Evolutionary conservation across 2,329 filamentous ascomycete genomes (phyloP).

Genomic region (Raffaelea albimanens): DNA sequence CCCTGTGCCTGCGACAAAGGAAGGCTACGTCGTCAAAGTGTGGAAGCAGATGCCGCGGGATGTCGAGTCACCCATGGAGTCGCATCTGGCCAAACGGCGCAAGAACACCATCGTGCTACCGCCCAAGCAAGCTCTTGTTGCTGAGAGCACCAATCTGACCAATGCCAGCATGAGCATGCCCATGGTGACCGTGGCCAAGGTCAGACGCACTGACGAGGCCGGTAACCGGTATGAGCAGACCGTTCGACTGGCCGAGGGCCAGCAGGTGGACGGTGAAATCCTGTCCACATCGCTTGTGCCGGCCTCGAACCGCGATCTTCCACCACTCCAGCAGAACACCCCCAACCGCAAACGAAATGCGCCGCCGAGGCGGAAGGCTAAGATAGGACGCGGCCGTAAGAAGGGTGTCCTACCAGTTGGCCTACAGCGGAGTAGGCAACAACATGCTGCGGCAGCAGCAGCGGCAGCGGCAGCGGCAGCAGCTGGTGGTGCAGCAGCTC

Average conservation of each 20-base stretch:
- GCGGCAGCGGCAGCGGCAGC: slow-evolving; percentile 7
- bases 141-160: slow-evolving; percentile 29
- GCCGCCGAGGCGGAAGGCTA: slow-evolving; percentile 72
- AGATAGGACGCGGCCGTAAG: slow-evolving; percentile 63
- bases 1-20: not conserved
- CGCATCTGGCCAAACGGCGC: slow-evolving; percentile 51
- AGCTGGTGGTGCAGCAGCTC: slow-evolving; percentile 19
- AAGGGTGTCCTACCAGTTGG: slow-evolving; percentile 53
- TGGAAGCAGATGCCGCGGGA: slow-evolving; percentile 56
- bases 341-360: slow-evolving; percentile 54
- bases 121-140: slow-evolving; percentile 30
- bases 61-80: slow-evolving; percentile 40
- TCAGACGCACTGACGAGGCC: slow-evolving; percentile 65
- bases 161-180: slow-evolving; percentile 26
- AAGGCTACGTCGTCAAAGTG: slow-evolving; percentile 43
- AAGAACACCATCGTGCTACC: slow-evolving; percentile 51
- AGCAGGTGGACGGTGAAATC: slow-evolving; percentile 73
- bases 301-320: slow-evolving; percentile 40
- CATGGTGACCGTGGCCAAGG: slow-evolving; percentile 67
- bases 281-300: slow-evolving; percentile 49
- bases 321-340: slow-evolving; percentile 27
- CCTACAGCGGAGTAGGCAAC: slow-evolving; percentile 9
- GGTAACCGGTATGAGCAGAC: slow-evolving; percentile 81
- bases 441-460: slow-evolving; percentile 1
- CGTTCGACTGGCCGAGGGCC: slow-evolving; percentile 70